Evolutionary conservation across 2,329 filamentous ascomycete species (phyloP), one percentile per base, ranked within the genome.

Genomic region (Elsinoe fawcettii): DNA sequence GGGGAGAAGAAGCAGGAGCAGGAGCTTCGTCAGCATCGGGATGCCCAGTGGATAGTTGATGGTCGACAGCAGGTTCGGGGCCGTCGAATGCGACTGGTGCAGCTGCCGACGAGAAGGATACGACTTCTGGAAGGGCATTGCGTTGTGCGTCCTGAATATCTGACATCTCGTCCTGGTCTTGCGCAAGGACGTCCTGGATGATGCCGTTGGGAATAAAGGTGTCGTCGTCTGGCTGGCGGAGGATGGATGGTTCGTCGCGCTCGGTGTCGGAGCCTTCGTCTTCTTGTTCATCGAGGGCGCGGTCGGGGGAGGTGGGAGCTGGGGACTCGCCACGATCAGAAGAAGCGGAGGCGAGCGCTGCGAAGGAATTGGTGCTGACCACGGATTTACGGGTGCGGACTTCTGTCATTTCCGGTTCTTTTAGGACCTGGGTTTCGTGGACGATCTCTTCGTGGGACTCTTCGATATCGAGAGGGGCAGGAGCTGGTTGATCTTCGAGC

Each of bases 141-240:
- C 27, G 54, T 22, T 56, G 54, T 7, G 54, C 54, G 43, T 56
- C 54, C 11, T 36, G 49, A 3, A 51, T 27, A 16, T 51, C 27
- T 16, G 49, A 53, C n/a, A n/a, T n/a, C 9, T 36, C 8, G 8
- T n/a, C 8, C 11, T 7, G n/a, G 20, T 18, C 20, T 16, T 30
- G 30, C 5, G 46, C 12, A 8, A 53, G 49, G 18, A 39, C 49
- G 20, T 53, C 49, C 22, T 56, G 54, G 27, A 56, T 56, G 27
- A 46, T 30, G 18, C 54, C 54, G 32, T 56, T 56, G 25, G 54
- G 39, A 14, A 56, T 36, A 22, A 49, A 49, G 22, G 39, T 43
- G 25, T 56, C 54, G 30, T 56, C 54, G 43, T 47, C 30, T 7
- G 39, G 22, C 23, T 55, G 37, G 11, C 53, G 34, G 22, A 55